These are phyloP conservation scores for Aphanomyces euteiches DNA, from an alignment of 352 stramenopile genomes.

Conservation along the genomic window DNA sequence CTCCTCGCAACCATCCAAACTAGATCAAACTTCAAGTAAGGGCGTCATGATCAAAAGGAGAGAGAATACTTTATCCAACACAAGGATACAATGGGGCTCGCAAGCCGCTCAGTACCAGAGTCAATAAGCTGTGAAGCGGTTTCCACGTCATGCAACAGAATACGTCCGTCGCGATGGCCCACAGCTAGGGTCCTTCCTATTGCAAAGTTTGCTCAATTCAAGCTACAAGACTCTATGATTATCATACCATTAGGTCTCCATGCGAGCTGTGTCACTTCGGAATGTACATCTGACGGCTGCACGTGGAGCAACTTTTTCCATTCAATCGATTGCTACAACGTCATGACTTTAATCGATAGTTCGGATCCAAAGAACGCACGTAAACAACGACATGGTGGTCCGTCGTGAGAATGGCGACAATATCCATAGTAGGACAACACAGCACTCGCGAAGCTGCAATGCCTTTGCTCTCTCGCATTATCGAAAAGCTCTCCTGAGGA, in stretches of 20 bases:
- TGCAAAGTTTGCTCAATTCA: background rate
- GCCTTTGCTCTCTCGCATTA: constrained; percentile 68
- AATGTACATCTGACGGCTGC: constrained; percentile 53
- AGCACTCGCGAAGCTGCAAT: constrained; percentile 45
- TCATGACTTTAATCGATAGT: background rate
- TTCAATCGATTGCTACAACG: constrained; percentile 55
- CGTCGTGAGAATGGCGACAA: constrained; percentile 61
- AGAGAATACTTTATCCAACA: constrained; percentile 13
- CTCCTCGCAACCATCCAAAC: background rate
- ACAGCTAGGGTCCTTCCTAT: constrained; percentile 52
- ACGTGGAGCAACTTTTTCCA: constrained; percentile 74
- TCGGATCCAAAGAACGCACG: constrained; percentile 38
- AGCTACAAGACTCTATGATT: background rate
- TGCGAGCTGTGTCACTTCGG: constrained; percentile 49
- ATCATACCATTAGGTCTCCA: constrained; percentile 56
- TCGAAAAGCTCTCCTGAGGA: constrained; percentile 41
- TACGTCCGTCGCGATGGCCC: constrained; percentile 60
- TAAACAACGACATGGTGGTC: constrained; percentile 70
- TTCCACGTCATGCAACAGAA: constrained; percentile 68
- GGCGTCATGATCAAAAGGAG: background rate
- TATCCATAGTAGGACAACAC: constrained; percentile 77
- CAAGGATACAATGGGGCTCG: background rate
- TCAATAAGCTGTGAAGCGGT: constrained; percentile 27
- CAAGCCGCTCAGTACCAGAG: background rate
- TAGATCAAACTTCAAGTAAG: background rate